Conservation (phyloP, 1,284 basidiomycete genomes). For the Trametes hirsuta region DNA sequence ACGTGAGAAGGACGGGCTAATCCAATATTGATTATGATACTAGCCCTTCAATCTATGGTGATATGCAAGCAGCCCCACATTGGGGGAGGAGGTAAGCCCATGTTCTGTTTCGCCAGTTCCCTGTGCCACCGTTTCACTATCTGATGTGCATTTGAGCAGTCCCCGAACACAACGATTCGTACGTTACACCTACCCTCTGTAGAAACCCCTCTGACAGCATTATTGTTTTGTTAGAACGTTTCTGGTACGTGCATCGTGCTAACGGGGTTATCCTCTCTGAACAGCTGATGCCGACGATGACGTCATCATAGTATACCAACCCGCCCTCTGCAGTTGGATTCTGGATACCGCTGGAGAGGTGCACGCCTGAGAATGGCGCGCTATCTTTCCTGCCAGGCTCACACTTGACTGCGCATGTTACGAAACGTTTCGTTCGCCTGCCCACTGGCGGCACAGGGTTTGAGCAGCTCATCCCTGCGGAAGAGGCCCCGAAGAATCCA, state of each 20-base stretch:
- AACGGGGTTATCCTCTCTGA: background rate
- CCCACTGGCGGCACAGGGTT: slow-evolving; percentile 80
- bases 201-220: background rate
- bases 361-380: slow-evolving; percentile 84
- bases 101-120: background rate
- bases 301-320: slow-evolving; percentile 74
- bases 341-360: slow-evolving; percentile 94
- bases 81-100: slow-evolving; percentile 77
- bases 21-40: background rate
- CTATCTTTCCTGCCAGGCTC: slow-evolving; percentile 93
- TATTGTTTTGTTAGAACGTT: slow-evolving; percentile 57
- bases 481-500: slow-evolving; percentile 46
- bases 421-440: slow-evolving; percentile 83
- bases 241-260: slow-evolving; percentile 48
- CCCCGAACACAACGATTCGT: slow-evolving; percentile 84
- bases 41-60: slow-evolving; percentile 93
- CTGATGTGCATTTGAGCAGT: slow-evolving; percentile 43
- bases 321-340: slow-evolving; percentile 92
- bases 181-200: slow-evolving; percentile 36
- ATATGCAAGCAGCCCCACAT: slow-evolving; percentile 90
- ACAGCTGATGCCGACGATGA: background rate
- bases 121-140: background rate
- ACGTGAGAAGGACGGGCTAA: no score
- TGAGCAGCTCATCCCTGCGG: slow-evolving; percentile 54
- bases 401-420: slow-evolving; percentile 72